Evolutionary conservation across 176 grass and related monocot genomes (phyloP).

Genomic region (maize (Zea mays)): DNA sequence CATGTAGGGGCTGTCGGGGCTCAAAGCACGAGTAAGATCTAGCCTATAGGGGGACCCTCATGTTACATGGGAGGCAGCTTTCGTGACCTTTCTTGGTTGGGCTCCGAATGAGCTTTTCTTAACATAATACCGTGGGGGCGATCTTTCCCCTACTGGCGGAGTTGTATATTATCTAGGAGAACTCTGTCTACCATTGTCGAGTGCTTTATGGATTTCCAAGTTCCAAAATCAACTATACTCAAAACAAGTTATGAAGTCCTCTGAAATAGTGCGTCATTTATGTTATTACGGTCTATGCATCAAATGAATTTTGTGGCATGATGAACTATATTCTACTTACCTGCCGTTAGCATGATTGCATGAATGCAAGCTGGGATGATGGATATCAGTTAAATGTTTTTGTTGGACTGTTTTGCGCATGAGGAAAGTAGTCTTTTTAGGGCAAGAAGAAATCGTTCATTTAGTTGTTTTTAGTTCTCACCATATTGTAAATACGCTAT

Average conservation of each 20-base stretch:
- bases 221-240: not conserved
- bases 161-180: not conserved
- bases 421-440: slow-evolving; percentile 2
- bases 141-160: no score
- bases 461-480: not conserved
- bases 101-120: no score
- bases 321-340: not conserved
- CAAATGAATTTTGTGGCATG: not conserved
- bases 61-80: no score
- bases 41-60: no score
- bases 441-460: not conserved
- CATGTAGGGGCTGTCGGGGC: no score
- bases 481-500: not conserved
- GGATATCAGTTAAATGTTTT: not conserved
- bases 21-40: no score
- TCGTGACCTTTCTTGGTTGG: no score
- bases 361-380: not conserved
- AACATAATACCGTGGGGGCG: no score
- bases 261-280: slow-evolving; percentile 9
- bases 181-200: not conserved
- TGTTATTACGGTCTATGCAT: slow-evolving; percentile 20
- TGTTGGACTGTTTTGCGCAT: not conserved
- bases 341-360: not conserved
- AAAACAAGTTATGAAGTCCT: not conserved
- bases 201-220: slow-evolving; percentile 6